These are phyloP conservation scores for Capsicum rhomboideum DNA, from an alignment of 257 asterid genomes.

Conservation along the genomic window DNA sequence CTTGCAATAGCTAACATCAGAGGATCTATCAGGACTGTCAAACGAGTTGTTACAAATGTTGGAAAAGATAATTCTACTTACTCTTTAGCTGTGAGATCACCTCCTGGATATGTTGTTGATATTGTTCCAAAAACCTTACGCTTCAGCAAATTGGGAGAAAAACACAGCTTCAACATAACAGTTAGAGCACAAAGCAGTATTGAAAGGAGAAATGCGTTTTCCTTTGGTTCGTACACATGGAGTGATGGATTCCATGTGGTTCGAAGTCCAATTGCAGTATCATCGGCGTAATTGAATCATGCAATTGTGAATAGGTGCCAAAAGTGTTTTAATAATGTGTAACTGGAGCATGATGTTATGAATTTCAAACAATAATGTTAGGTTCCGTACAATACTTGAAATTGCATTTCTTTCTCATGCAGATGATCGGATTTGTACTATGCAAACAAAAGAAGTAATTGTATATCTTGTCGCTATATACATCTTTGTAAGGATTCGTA, in stretches of 20 bases:
- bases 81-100: constrained; percentile 6
- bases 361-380: not conserved
- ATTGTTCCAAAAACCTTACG: constrained; percentile 12
- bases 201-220: constrained; percentile 1
- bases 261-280: constrained; percentile 20
- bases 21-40: constrained; percentile 14
- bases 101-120: constrained; percentile 19
- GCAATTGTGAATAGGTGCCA: not conserved
- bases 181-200: not conserved
- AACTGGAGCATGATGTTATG: not conserved
- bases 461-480: not conserved
- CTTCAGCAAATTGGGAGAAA: constrained; percentile 24
- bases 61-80: constrained; percentile 19
- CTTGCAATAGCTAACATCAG: constrained; percentile 22
- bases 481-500: not conserved
- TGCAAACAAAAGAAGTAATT: not conserved
- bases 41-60: constrained; percentile 42
- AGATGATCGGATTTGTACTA: not conserved
- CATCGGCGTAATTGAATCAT: not conserved
- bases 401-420: not conserved
- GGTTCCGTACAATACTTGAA: not conserved
- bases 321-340: constrained; percentile 4
- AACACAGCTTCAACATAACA: constrained; percentile 15
- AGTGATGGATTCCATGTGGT: constrained; percentile 35
- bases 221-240: constrained; percentile 25